phyloP scores from a whole-genome alignment of 225 moss, liverwort and hornwort genomes.

The Bryum argenteum region DNA sequence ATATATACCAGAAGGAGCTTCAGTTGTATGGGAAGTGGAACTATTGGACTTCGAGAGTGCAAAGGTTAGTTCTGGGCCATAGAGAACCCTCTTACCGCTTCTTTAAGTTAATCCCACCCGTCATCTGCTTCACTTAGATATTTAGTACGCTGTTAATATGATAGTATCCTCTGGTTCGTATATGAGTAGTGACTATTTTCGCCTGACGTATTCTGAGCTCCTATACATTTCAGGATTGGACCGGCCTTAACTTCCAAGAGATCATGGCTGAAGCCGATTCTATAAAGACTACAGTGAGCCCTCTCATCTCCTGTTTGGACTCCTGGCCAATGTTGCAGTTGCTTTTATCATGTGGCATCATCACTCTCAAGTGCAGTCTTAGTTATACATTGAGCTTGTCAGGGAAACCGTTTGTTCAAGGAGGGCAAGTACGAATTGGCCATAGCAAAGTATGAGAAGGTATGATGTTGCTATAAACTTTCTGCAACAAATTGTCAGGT shows the following conservation, averaged over 20 bases:
- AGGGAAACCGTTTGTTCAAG: conserved; percentile 98
- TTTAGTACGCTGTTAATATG: background rate
- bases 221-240: conserved; percentile 79
- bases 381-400: conserved; percentile 22
- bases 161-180: conserved; percentile 1
- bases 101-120: conserved; percentile 13
- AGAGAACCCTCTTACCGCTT: conserved; percentile 9
- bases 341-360: conserved; percentile 1
- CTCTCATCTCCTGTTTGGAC: conserved; percentile 13
- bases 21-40: conserved; percentile 95
- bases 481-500: background rate
- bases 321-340: background rate
- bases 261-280: conserved; percentile 90
- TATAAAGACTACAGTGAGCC: conserved; percentile 72
- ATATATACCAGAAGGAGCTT: conserved; percentile 77
- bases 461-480: conserved; percentile 31
- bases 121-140: background rate
- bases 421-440: conserved; percentile 93
- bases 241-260: conserved; percentile 82
- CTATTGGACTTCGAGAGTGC: conserved; percentile 72
- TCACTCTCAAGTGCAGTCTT: background rate
- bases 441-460: conserved; percentile 93
- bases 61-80: conserved; percentile 61
- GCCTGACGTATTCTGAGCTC: conserved; percentile 19
- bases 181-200: conserved; percentile 12